Evolutionary conservation across 192 early-diverging fungal species (phyloP), one percentile per base, ranked within the genome.

Genomic region (Spizellomyces punctatus): DNA sequence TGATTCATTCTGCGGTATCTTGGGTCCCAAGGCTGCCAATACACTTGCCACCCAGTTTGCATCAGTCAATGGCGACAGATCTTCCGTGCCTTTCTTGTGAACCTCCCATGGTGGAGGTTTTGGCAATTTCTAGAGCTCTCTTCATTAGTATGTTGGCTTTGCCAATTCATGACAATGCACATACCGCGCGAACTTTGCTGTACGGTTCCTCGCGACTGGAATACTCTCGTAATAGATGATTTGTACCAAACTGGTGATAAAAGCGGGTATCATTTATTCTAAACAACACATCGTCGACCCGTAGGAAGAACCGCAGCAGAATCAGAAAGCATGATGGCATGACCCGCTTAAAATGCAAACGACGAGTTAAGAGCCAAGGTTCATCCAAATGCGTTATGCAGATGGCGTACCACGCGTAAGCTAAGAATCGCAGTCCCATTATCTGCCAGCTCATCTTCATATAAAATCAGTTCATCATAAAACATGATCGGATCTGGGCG

Each of bases 381-480:
- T n/a, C 10, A 17, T 52, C 46, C 47, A 46, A 74, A 17, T 60
- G 56, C 17, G n/a, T 56, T 41, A n/a, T 8, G 4, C 5, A 56
- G 19, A 49, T 41, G 10, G 79, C 83, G 69, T 81, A 94, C 93
- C 64, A 96, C 79, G 71, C 91, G 90, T 48, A 89, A 90, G 2
- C 83, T 86, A 42, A 96, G 76, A 60, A 93, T 82, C 12, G 94
- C 91, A 0, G 89, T 88, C 27, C 97, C 97, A 74, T 98, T 98
- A 69, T 99, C 97, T 21, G 90, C 94, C 60, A 99, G 79, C 76
- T 99, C 97, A 73, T 99, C 97, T 74, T 99, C 97, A 73, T 89
- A 99, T 55, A 99, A 81, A 1, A 95, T 88, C 58, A 94, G 88
- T 68, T 99, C 94, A 77, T 96, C 96, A 73, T 93, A 99, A 73